These are phyloP conservation scores for Aspergillus spinulosporus DNA, from an alignment of 2,329 filamentous ascomycete genomes.

Conservation along the genomic window DNA sequence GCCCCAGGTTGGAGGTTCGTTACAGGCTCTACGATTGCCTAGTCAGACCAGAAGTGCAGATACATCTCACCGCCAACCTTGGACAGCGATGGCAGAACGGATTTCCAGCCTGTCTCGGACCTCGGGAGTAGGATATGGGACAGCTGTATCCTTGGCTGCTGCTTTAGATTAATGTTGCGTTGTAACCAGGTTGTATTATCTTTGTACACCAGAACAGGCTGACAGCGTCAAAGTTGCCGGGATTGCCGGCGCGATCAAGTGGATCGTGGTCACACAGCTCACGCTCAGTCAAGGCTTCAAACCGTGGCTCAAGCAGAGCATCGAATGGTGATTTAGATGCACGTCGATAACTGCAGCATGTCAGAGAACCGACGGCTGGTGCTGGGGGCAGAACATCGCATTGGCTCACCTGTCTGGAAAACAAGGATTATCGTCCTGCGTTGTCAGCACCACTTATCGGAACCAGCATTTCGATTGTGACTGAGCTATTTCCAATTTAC, in stretches of 20 bases:
- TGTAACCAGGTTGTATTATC: constrained; percentile 4
- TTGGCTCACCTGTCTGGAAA: constrained; percentile 18
- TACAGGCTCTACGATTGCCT: background rate
- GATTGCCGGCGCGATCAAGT: constrained; percentile 18
- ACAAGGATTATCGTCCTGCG: constrained; percentile 25
- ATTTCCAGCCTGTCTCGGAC: too few species aligned
- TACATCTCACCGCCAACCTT: background rate
- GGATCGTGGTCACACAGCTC: background rate
- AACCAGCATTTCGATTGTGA: constrained; percentile 12
- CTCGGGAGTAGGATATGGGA: background rate
- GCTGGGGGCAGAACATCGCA: constrained; percentile 11
- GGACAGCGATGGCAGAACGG: background rate
- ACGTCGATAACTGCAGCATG: constrained; percentile 14
- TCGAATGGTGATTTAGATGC: constrained; percentile 2
- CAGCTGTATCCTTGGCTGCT: background rate
- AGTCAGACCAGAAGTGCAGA: background rate
- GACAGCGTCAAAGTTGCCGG: constrained; percentile 15
- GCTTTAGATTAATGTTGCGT: constrained; percentile 12
- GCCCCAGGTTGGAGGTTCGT: background rate
- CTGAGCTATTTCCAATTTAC: constrained; percentile 5
- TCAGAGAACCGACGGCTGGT: constrained; percentile 16
- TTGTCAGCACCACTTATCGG: constrained; percentile 19
- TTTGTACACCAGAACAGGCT: constrained; percentile 7
- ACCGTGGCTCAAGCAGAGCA: constrained; percentile 1
- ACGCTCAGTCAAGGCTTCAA: background rate